These are phyloP conservation scores for Entomortierella parvispora DNA, from an alignment of 192 early-diverging fungal species.

Conservation along the genomic window DNA sequence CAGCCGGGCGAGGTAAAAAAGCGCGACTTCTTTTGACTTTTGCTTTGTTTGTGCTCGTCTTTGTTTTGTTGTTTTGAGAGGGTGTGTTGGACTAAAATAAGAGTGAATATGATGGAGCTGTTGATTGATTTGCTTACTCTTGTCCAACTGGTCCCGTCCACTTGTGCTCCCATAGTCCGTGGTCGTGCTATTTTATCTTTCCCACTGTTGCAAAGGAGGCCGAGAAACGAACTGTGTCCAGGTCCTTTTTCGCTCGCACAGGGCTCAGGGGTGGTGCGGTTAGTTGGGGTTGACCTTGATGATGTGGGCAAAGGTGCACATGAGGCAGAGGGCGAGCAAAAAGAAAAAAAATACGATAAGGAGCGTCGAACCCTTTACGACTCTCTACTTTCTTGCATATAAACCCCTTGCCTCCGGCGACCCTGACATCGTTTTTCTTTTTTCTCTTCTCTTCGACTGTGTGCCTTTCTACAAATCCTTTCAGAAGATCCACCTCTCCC, in stretches of 20 bases:
- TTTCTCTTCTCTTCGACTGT: conserved; percentile 6
- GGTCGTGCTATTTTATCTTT: no score
- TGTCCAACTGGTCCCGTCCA: no score
- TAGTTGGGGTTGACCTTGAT: background rate
- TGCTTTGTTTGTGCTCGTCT: no score
- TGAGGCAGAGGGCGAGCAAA: background rate
- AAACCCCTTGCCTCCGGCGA: background rate
- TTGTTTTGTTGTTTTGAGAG: no score
- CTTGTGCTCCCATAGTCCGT: no score
- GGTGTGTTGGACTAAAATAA: background rate
- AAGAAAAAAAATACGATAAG: background rate
- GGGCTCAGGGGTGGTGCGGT: background rate
- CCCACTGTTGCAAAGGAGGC: no score
- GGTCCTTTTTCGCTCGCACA: background rate
- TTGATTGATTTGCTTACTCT: background rate
- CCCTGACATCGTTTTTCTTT: background rate
- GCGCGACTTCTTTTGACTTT: no score
- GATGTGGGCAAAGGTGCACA: background rate
- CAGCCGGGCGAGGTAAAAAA: no score
- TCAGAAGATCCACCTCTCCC: background rate
- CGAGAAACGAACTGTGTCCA: background rate
- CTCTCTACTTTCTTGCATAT: background rate
- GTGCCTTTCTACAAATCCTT: conserved; percentile 11
- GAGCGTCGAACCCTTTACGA: background rate
- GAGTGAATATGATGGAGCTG: background rate